Evolutionary conservation across 768 basidiomycete species (phyloP), one percentile per base, ranked within the genome.

Genomic region (Cystofilobasidium ferigula): DNA sequence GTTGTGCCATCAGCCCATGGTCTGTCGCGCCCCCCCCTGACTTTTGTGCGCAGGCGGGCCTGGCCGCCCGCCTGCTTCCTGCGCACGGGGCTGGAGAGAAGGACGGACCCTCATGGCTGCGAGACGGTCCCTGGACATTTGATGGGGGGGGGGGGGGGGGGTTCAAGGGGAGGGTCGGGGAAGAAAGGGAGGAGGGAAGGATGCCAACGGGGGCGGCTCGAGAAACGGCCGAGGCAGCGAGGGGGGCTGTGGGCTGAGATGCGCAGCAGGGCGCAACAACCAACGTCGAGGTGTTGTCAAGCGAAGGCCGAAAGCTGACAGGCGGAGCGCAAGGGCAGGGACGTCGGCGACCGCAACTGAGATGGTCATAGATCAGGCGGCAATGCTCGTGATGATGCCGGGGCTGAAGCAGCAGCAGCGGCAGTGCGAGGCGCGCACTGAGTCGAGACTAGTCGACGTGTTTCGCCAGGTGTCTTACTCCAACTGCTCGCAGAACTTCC

Each of bases 41-140:
- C 7, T 54, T 54, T 54, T 34, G 42, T 53, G 47, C 18, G 47
- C 28, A 26, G 35, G 47, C 20, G 24, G 60, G 28, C 43, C 36
- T 35, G 32, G 42, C 22, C 7, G 57, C 24, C 3, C 7, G 43
- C 30, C 40, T 18, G 2, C 35, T 3, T n/a, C 22, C 9, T 8
- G 14, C 28, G 16, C 5, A 8, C 10, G 36, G 28, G 32, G 38
- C 18, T 18, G 1, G 30, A 48, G 48, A 13, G 8, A 42, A 16
- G 24, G 14, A 67, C 64, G 53, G 47, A 67, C 64, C 59, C 64
- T 67, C 51, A 67, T 61, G 22, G 42, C 64, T 16, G 64, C 64
- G 20, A 67, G 64, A 14, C 64, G 32, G 28, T 67, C 57, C 26
- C 64, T 58, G 51, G 64, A 60, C 64, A 67, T 67, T 47, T 58